Evolutionary conservation across 176 grass and related monocot genomes (phyloP).

Genomic region (Aegilops longissima): DNA sequence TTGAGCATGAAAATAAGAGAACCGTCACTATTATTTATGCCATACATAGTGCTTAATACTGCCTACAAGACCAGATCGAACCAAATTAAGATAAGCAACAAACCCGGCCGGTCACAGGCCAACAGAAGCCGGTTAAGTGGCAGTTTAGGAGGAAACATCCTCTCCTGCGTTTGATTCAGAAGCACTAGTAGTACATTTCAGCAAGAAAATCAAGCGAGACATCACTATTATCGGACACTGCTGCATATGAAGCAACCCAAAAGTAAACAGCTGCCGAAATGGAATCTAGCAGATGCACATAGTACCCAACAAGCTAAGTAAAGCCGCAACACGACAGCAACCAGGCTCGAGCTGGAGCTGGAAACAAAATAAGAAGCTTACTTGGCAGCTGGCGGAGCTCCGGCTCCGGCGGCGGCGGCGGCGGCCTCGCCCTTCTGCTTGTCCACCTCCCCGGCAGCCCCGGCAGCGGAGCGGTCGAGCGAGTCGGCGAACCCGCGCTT

Average conservation of each 20-base stretch:
- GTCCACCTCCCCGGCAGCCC: neutral
- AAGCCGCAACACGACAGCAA: neutral
- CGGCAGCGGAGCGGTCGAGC: neutral
- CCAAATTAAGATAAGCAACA: too few species aligned
- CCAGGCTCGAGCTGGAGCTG: neutral
- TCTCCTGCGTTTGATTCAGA: neutral
- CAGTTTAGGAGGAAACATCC: neutral
- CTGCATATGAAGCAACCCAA: neutral
- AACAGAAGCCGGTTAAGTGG: neutral
- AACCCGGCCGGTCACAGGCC: too few species aligned
- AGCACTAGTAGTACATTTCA: neutral
- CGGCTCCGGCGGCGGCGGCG: conserved; percentile 5
- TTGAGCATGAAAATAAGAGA: too few species aligned
- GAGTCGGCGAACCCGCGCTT: conserved; percentile 49
- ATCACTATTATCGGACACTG: neutral
- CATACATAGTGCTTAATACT: conserved; percentile 26
- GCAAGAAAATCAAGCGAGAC: neutral
- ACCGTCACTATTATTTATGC: conserved; percentile 25
- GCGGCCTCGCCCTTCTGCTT: neutral
- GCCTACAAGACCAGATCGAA: neutral
- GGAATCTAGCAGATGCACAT: neutral
- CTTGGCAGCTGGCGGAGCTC: conserved; percentile 42
- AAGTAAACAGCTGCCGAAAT: neutral
- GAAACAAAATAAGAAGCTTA: neutral
- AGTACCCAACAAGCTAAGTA: neutral